Evolutionary conservation across 2,329 filamentous ascomycete species (phyloP).

Genomic region (Neodidymelliopsis sp.): DNA sequence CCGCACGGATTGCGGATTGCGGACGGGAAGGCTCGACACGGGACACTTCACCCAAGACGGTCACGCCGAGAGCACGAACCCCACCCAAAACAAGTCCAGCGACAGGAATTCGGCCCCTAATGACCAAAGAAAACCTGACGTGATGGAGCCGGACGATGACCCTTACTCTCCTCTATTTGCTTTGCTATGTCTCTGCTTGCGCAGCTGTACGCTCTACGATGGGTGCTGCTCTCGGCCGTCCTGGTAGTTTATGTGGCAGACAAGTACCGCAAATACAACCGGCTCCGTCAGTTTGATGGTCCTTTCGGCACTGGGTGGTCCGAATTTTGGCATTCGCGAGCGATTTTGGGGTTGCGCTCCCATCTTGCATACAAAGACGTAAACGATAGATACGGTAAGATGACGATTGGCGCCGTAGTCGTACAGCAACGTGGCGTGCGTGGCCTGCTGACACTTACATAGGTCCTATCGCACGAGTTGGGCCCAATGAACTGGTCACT

Average conservation of each 20-base stretch:
- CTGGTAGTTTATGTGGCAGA: constrained; percentile 13
- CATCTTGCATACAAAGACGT: constrained; percentile 32
- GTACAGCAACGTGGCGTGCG: not conserved
- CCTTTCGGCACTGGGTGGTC: constrained; percentile 34
- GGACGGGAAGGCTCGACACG: constrained; percentile 6
- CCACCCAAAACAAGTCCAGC: not conserved
- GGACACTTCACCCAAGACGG: constrained; percentile 12
- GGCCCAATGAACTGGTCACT: constrained; percentile 57
- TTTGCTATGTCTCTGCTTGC: constrained; percentile 14
- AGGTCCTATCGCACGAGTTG: constrained; percentile 50
- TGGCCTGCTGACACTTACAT: not conserved
- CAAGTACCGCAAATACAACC: constrained; percentile 24
- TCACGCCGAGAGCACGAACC: not conserved
- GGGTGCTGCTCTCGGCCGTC: constrained; percentile 13
- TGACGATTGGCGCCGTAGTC: not conserved
- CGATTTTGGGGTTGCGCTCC: constrained; percentile 22
- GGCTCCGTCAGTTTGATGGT: constrained; percentile 30
- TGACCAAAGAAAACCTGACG: not conserved
- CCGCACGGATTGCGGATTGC: not conserved
- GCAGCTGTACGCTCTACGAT: constrained; percentile 18
- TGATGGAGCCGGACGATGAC: not conserved
- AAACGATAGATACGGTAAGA: constrained; percentile 35
- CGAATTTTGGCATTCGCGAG: constrained; percentile 30
- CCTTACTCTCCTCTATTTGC: not conserved
- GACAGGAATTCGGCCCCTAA: not conserved